These are phyloP conservation scores for Lasiodiplodia theobromae DNA, from an alignment of 2,329 filamentous ascomycete species.

Conservation along the genomic window DNA sequence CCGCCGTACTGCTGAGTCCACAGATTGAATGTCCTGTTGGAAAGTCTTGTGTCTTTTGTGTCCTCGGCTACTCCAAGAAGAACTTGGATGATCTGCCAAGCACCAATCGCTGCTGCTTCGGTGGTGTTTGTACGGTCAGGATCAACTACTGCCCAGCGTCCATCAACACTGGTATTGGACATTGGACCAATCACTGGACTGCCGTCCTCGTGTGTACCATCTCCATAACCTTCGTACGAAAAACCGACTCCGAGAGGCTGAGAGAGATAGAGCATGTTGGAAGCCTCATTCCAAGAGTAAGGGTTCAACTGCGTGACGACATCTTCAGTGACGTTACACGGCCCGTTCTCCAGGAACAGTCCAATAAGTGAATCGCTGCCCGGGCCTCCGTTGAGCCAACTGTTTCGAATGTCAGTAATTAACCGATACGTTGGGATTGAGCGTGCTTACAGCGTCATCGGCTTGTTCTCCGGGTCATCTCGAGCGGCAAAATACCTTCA, in stretches of 20 bases:
- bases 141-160: background rate
- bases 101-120: slow-evolving; percentile 43
- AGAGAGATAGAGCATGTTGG: slow-evolving; percentile 49
- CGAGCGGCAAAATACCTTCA: background rate
- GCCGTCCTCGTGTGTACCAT: slow-evolving; percentile 2
- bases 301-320: slow-evolving; percentile 46
- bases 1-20: slow-evolving; percentile 58
- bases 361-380: slow-evolving; percentile 54
- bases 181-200: slow-evolving; percentile 49
- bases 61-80: slow-evolving; percentile 51
- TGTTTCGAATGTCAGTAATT: background rate
- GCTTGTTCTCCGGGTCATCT: background rate
- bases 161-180: slow-evolving; percentile 38
- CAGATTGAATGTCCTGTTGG: slow-evolving; percentile 54
- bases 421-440: fast-evolving
- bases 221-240: slow-evolving; percentile 42
- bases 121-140: slow-evolving; percentile 39
- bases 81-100: slow-evolving; percentile 47
- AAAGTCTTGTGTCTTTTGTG: slow-evolving; percentile 52
- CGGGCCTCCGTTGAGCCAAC: slow-evolving; percentile 43
- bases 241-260: slow-evolving; percentile 51
- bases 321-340: slow-evolving; percentile 53
- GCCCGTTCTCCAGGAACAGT: slow-evolving; percentile 47
- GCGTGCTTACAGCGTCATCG: background rate
- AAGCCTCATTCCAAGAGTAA: slow-evolving; percentile 49